Conservation (phyloP, 768 basidiomycete genomes). For the Tephrocybe sp. region DNA sequence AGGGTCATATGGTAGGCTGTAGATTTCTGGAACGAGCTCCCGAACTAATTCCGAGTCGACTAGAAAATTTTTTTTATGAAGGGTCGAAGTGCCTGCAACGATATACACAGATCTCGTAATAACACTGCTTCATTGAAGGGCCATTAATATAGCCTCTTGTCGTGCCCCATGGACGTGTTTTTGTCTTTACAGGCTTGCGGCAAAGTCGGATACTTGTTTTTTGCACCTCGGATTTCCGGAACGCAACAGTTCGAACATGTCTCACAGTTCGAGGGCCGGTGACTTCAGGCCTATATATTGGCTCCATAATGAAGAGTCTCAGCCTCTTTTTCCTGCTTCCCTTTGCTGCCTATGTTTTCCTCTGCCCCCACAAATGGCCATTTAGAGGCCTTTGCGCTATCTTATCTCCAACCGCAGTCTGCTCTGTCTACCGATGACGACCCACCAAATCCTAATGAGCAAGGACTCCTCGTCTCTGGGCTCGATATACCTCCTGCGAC, state of each 20-base stretch:
- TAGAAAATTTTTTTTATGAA: no score
- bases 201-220: not conserved
- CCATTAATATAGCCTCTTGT: no score
- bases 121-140: no score
- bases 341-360: not conserved
- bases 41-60: no score
- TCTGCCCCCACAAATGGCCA: conserved; percentile 3
- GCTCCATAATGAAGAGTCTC: not conserved
- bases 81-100: no score
- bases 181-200: not conserved
- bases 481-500: conserved; percentile 2
- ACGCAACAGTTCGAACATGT: not conserved
- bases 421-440: conserved; percentile 3
- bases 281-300: not conserved
- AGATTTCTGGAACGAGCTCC: no score
- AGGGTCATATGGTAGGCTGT: no score
- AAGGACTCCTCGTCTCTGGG: not conserved
- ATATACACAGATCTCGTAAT: no score
- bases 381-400: conserved; percentile 9
- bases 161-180: no score
- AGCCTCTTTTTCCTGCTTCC: not conserved
- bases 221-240: no score
- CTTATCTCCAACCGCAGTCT: conserved; percentile 1
- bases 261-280: not conserved
- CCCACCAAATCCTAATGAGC: not conserved